These are phyloP conservation scores for Ananas comosus DNA, from an alignment of 176 grass and related monocot species.

Conservation along the genomic window DNA sequence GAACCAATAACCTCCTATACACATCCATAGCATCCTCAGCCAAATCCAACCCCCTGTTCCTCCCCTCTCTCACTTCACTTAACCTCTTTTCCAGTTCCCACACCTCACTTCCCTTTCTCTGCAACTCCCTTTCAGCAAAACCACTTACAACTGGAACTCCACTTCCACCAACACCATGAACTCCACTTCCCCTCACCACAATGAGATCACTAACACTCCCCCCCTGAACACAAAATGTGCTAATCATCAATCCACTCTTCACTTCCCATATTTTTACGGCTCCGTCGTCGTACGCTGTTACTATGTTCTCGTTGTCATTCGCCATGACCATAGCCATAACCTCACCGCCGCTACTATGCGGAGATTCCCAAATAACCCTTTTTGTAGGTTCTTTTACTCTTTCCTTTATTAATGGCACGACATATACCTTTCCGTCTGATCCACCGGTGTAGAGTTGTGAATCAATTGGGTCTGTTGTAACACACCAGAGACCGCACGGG, in stretches of 20 bases:
- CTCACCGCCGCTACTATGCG: neutral
- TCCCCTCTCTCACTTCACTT: neutral
- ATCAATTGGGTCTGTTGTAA: neutral
- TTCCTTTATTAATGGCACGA: neutral
- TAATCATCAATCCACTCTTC: neutral
- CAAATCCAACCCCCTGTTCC: slow-evolving; percentile 5
- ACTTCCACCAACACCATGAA: neutral
- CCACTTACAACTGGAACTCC: neutral
- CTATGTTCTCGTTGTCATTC: slow-evolving; percentile 7
- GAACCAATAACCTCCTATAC: slow-evolving; percentile 13
- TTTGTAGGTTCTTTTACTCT: too few relatives aligned
- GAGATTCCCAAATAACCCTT: neutral
- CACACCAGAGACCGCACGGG: slow-evolving; percentile 9
- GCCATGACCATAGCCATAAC: neutral
- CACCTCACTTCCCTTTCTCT: neutral
- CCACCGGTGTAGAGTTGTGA: slow-evolving; percentile 12
- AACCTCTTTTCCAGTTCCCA: neutral
- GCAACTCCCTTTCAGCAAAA: neutral
- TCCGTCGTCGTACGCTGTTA: slow-evolving; percentile 28
- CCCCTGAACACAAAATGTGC: neutral
- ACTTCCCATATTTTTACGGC: slow-evolving; percentile 16
- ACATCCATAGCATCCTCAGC: neutral
- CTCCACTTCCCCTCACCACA: neutral
- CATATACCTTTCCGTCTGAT: slow-evolving; percentile 15
- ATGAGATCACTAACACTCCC: neutral